Evolutionary conservation across 495 filamentous ascomycete genomes (phyloP), one percentile per base, ranked within the genome.

Genomic region (Venustampulla echinocandica): DNA sequence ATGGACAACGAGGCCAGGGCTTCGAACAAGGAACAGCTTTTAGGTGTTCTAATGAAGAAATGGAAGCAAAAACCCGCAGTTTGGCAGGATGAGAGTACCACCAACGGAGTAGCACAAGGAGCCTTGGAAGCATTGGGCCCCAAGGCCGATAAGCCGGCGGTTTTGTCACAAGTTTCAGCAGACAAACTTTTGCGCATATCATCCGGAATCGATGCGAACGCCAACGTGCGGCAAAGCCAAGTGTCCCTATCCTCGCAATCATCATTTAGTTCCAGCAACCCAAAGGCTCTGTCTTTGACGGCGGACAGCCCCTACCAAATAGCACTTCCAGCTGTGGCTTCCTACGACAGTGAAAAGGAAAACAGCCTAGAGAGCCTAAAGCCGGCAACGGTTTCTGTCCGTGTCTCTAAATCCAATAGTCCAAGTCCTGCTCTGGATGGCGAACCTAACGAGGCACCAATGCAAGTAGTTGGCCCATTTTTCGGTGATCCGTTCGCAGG

Each of bases 401-500:
- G 7, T 30, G 7, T 13, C 6, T 6, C 27, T 13, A 13, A 6
- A 7, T 30, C 27, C 13, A 13, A 30, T 6, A 30, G 27, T 30
- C 27, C 27, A 39, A 21, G 17, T 5, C 7, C 18, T 17, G 6
- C 32, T 30, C 11, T 22, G 15, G 3, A 19, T 13, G 20, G n/a
- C 15, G 9, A 30, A 10, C 38, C 25, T 18, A 24, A 32, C 24
- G 28, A 24, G 23, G 46, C 41, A 35, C 39, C 32, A 43, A 50
- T 34, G 19, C 32, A 22, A 1, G 38, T 48, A n/a, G 19, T 42
- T 10, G 45, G 46, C 13, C 35, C 39, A 18, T 43, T 49, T 24
- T 28, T 60, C 2, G n/a, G 15, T 0, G 39, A 48, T 36, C 50
- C 50, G 4, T 57, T 53, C 20, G 45, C 59, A 44, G 58, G 65